Percentiles rank a stretch among this genome's conserved stretches.
phyloP scores from a whole-genome alignment of 768 basidiomycete genomes.

The Mycena capillaripes region DNA sequence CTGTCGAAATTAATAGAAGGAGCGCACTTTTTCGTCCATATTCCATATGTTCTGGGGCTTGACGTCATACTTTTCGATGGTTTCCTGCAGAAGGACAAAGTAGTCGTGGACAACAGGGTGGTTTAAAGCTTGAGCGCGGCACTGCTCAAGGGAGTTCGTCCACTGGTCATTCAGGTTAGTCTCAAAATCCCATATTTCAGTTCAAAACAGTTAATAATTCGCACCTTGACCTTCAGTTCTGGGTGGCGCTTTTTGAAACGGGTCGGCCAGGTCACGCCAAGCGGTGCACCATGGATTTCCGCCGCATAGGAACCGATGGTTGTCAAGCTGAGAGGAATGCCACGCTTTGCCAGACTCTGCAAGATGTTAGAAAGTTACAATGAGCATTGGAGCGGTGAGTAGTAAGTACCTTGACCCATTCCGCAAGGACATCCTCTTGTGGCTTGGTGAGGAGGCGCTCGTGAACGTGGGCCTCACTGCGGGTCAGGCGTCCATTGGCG shows the following conservation, averaged over 20 bases:
- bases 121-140: background rate
- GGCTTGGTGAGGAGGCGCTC: background rate
- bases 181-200: no score
- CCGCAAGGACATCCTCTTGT: background rate
- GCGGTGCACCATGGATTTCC: no score
- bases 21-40: slow-evolving; percentile 4
- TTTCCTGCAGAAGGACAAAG: background rate
- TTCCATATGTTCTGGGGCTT: slow-evolving; percentile 3
- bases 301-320: no score
- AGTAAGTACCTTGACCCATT: background rate
- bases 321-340: no score
- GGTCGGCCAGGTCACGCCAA: background rate
- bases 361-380: background rate
- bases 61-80: background rate
- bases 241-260: background rate
- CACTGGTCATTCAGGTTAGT: background rate
- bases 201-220: background rate
- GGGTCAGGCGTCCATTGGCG: background rate
- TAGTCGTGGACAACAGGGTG: background rate
- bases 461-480: background rate
- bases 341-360: background rate
- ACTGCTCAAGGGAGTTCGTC: background rate
- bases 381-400: background rate
- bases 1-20: no score
- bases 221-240: background rate